Conservation (phyloP, 1,284 basidiomycete genomes). For the Trichosporon inkin region DNA sequence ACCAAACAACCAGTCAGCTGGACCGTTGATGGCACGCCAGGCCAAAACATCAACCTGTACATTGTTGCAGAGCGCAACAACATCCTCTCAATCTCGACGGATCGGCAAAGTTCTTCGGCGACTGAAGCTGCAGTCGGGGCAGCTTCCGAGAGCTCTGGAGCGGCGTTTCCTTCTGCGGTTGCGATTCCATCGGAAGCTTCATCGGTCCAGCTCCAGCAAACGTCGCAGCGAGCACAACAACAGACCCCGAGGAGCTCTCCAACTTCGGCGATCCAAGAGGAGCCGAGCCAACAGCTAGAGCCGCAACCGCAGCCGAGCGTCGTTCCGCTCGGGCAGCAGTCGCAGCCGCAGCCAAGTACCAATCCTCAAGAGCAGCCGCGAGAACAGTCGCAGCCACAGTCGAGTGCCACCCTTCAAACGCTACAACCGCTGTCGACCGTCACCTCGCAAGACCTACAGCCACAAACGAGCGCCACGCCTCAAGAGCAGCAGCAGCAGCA, state of each 20-base stretch:
- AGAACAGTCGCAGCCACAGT: neutral
- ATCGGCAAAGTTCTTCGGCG: neutral
- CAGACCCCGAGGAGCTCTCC: neutral
- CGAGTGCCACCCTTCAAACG: neutral
- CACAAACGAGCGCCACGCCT: neutral
- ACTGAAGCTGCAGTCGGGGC: neutral
- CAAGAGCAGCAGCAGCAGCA: slow-evolving; percentile 1
- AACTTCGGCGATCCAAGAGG: neutral
- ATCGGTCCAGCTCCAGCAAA: neutral
- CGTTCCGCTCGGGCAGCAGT: too few relatives aligned
- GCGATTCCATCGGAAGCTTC: neutral
- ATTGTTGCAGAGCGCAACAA: neutral
- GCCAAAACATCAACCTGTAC: slow-evolving; percentile 1
- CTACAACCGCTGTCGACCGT: neutral
- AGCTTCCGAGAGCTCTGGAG: neutral
- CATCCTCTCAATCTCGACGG: neutral
- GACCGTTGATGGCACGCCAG: neutral
- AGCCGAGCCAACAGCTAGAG: neutral
- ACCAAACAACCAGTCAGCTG: slow-evolving; percentile 1
- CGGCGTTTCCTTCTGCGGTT: neutral
- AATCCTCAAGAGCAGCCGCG: too few relatives aligned
- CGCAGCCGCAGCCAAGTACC: too few relatives aligned
- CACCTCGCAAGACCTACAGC: neutral
- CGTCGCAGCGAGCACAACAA: neutral
- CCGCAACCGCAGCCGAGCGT: neutral